Conservation (phyloP, 1,284 basidiomycete genomes). For the Inonotus hispidus region DNA sequence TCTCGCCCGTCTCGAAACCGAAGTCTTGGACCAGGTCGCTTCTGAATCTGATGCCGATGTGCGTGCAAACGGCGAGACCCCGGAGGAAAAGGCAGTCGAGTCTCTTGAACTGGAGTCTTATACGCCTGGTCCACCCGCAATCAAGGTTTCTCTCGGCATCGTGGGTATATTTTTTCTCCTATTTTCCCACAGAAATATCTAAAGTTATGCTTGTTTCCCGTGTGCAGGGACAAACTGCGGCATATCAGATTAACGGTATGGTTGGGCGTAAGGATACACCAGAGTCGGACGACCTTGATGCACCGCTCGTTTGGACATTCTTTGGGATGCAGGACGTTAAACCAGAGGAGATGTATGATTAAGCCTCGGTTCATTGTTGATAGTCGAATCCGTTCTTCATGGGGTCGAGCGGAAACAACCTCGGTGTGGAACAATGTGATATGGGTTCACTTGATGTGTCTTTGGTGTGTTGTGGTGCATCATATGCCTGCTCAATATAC, state of each 20-base stretch:
- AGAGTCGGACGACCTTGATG: constrained; percentile 42
- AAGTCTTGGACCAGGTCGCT: constrained; percentile 22
- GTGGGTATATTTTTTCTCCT: constrained; percentile 29
- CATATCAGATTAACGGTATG: constrained; percentile 42
- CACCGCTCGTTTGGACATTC: constrained; percentile 40
- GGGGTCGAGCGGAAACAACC: too few relatives aligned
- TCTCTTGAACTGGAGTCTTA: constrained; percentile 46
- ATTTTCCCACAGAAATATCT: background rate
- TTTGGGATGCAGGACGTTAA: constrained; percentile 32
- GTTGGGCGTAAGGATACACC: constrained; percentile 38
- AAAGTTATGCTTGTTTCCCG: background rate
- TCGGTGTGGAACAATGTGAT: too few relatives aligned
- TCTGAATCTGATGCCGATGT: background rate
- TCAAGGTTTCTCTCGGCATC: constrained; percentile 68
- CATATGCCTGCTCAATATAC: too few relatives aligned
- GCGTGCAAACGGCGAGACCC: constrained; percentile 9
- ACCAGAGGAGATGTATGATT: constrained; percentile 29
- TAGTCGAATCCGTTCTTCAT: too few relatives aligned
- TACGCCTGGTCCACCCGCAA: constrained; percentile 50
- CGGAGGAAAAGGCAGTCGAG: constrained; percentile 15
- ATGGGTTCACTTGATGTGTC: too few relatives aligned
- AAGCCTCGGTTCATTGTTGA: background rate
- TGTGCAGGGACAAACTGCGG: constrained; percentile 32
- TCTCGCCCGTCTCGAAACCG: constrained; percentile 37
- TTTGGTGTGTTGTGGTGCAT: too few relatives aligned